Evolutionary conservation across 1,284 basidiomycete species (phyloP), one percentile per base, ranked within the genome.

Genomic region (Pseudozyma thailandica): DNA sequence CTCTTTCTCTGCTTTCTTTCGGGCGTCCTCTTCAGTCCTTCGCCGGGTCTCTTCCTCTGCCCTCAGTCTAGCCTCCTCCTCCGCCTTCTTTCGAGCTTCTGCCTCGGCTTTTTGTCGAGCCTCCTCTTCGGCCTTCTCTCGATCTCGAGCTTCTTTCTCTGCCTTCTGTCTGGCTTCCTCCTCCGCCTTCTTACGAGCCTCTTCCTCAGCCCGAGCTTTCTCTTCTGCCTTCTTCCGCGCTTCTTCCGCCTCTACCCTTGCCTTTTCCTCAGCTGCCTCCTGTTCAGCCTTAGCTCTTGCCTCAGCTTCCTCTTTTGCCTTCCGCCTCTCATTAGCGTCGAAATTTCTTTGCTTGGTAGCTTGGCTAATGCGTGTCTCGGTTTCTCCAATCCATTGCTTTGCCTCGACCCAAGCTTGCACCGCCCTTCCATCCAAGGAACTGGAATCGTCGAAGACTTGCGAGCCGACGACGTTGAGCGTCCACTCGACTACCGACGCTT

Each of bases 401-500:
- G 35, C 42, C 25, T 47, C 38, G 1, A 1, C 26, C 51, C 48
- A 46, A 21, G 13, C 23, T 48, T 7, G 5, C 18, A 16, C 4
- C 16, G 4, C 20, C 53, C 35, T 21, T 35, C 5, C 33, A 7
- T 9, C 33, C 8, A 35, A 28, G 20, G 25, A 16, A 20, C 30
- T 6, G 6, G 26, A 13, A 10, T 46, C 7, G 10, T 64, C 69
- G n/a, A 52, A 56, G 18, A 66, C 26, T 15, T 58, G 45, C 1
- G 18, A 15, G 4, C 33, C 30, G 9, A 72, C 46, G 9, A 64
- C 48, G 5, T 50, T 26, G 3, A 57, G 6, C n/a, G 38, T 51
- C 62, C 65, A 74, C 3, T 3, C 5, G 4, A 61, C 65, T 21
- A 70, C 59, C 10, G 56, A 59, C 6, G 43, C 25, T 2, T 65